Base-by-base conservation (phyloP, 2,329 filamentous ascomycete genomes). In the Cercospora sp. region DNA sequence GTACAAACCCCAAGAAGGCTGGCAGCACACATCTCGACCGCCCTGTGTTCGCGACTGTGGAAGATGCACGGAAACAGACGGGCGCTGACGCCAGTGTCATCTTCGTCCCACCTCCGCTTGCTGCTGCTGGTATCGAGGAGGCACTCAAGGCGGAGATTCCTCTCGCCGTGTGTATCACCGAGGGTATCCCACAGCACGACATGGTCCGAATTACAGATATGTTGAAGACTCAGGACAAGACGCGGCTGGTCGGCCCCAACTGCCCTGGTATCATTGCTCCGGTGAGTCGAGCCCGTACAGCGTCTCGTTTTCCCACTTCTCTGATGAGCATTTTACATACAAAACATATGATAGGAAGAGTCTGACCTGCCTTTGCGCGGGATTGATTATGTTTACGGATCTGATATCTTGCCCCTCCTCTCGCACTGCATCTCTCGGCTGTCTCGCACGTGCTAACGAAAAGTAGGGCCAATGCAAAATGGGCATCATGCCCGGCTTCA, bases 131-230 rank as follows among this genome's bases (percentile, higher is more conserved):
- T 88, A 99, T 99, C 76, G 94, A 98, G 84, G 95, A 99, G 85
- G 95, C 95, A 75, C 90, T 99, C 79, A 84, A 87, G 75, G 95
- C 95, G 74, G 95, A 99, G 84, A 90, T 99, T 68, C 92, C 93
- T 73, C 89, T 99, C 71, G 91, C 96, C 76, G 95, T 99, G 77
- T 97, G 94, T 82, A 98, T 98, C 79, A 98, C 94, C 69, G 94
- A 98, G 87, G 94, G 94, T 80, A 97, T 97, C 77, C 94, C 94
- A 75, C 94, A 97, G 84, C 93, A 97, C 83, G 94, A 99, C 85
- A 99, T 99, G 95, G 93, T 98, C 77, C 93, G 94, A 84, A 97
- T 98, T 82, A 97, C 95, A 81, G 89, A 93, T 81, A 97, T 98
- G 82, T 88, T 99, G 80, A 98, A 97, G 88, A 92, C 94, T 65